Evolutionary conservation across 805 yeast genomes (phyloP).

Genomic region (Ogataea chonburiensis): DNA sequence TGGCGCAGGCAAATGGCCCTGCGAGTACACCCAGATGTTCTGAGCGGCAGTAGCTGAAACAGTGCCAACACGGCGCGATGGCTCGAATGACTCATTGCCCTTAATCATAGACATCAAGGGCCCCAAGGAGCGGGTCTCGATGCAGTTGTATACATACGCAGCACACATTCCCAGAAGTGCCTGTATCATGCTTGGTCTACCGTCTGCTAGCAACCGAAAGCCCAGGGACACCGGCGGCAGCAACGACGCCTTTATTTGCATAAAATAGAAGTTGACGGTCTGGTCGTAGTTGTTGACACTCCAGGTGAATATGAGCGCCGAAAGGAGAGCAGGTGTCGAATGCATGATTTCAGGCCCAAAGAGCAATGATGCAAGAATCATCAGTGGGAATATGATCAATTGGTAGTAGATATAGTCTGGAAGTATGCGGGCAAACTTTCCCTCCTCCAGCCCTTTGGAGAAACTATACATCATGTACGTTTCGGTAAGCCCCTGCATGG

Average conservation of each 20-base stretch:
- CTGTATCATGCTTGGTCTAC: conserved; percentile 40
- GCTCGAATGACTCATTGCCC: conserved; percentile 31
- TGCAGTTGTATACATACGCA: conserved; percentile 60
- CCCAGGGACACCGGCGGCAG: conserved; percentile 45
- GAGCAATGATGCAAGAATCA: conserved; percentile 35
- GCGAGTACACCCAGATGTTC: conserved; percentile 43
- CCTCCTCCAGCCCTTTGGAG: conserved; percentile 55
- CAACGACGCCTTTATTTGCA: conserved; percentile 57
- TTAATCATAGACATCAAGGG: conserved; percentile 37
- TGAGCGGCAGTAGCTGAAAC: conserved; percentile 22
- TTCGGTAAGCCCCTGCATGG: conserved; percentile 48
- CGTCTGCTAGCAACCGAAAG: conserved; percentile 45
- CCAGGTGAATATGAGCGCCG: conserved; percentile 63
- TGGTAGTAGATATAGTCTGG: conserved; percentile 60
- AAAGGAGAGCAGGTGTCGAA: conserved; percentile 41
- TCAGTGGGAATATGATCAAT: conserved; percentile 46
- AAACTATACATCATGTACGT: conserved; percentile 57
- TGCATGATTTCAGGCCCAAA: conserved; percentile 31
- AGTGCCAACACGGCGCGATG: conserved; percentile 32
- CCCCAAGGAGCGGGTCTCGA: conserved; percentile 56
- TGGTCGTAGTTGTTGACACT: conserved; percentile 54
- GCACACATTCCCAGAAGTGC: conserved; percentile 51
- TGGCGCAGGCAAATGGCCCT: conserved; percentile 60
- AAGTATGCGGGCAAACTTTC: conserved; percentile 44
- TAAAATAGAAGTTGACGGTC: conserved; percentile 49